These are phyloP conservation scores for Rubus parviflorus DNA, from an alignment of 306 rosid genomes.

Conservation along the genomic window DNA sequence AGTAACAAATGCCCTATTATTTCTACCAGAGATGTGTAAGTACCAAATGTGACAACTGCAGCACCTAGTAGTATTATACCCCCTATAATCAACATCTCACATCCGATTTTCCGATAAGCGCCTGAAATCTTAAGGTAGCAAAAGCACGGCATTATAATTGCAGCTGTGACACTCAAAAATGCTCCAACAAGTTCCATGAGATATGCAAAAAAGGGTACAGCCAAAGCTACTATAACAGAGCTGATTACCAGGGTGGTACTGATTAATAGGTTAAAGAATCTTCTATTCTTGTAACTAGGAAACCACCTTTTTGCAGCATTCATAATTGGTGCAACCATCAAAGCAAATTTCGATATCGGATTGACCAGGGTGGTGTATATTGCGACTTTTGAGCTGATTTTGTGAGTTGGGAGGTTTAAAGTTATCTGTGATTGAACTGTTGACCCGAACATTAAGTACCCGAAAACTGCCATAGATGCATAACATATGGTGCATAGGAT, in stretches of 20 bases:
- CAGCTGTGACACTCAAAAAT: slow-evolving; percentile 52
- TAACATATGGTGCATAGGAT: slow-evolving; percentile 45
- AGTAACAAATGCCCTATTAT: slow-evolving; percentile 29
- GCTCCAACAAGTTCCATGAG: slow-evolving; percentile 82
- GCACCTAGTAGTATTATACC: slow-evolving; percentile 36
- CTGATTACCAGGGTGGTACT: slow-evolving; percentile 50
- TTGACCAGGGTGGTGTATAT: slow-evolving; percentile 25
- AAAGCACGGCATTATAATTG: slow-evolving; percentile 62
- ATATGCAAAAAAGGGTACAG: slow-evolving; percentile 52
- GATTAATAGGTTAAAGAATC: slow-evolving; percentile 26
- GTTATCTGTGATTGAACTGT: slow-evolving; percentile 41
- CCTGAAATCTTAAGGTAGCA: slow-evolving; percentile 69
- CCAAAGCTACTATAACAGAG: slow-evolving; percentile 47
- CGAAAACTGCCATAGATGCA: slow-evolving; percentile 66
- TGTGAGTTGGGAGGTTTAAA: slow-evolving; percentile 9
- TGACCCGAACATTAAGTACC: slow-evolving; percentile 72
- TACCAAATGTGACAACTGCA: slow-evolving; percentile 45
- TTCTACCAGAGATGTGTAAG: slow-evolving; percentile 49
- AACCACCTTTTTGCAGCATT: slow-evolving; percentile 48
- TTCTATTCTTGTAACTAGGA: slow-evolving; percentile 38
- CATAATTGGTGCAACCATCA: slow-evolving; percentile 61
- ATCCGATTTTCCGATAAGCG: slow-evolving; percentile 23
- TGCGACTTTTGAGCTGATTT: slow-evolving; percentile 21
- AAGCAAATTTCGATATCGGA: slow-evolving; percentile 55
- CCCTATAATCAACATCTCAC: slow-evolving; percentile 35